A percentile compares a stretch with the other conserved stretches of the same genome.
Conservation (phyloP, 176 grass and related monocot species). For the Calamus simplicifolius region DNA sequence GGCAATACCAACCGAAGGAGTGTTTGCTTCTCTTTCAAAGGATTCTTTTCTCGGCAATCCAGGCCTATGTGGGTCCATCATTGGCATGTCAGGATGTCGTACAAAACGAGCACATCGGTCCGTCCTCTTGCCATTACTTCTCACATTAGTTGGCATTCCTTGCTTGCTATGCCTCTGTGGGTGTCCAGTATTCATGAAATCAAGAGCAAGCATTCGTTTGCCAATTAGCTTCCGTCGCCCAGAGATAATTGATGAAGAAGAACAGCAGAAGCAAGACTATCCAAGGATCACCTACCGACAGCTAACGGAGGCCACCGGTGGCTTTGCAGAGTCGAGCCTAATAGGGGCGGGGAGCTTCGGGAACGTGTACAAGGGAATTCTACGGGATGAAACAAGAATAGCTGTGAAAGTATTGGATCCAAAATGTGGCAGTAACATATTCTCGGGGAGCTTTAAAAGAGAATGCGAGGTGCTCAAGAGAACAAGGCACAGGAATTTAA, state of each 20-base stretch:
- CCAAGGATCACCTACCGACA: conserved; percentile 72
- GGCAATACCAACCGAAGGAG: conserved; percentile 35
- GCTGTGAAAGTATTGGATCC: conserved; percentile 88
- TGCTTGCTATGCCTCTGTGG: conserved; percentile 14
- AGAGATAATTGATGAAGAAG: conserved; percentile 33
- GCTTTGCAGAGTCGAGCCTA: conserved; percentile 50
- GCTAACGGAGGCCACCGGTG: conserved; percentile 64
- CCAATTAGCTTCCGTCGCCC: not conserved
- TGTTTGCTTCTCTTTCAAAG: conserved; percentile 35
- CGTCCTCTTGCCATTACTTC: conserved; percentile 18
- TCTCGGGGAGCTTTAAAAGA: conserved; percentile 69
- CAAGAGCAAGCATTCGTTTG: not conserved
- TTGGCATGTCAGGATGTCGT: conserved; percentile 21
- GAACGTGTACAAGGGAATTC: conserved; percentile 62
- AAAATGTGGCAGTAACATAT: conserved; percentile 35
- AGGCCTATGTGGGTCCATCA: conserved; percentile 38
- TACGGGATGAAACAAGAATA: conserved; percentile 50
- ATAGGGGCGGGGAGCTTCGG: conserved; percentile 73
- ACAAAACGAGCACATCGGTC: conserved; percentile 22
- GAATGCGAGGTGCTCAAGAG: conserved; percentile 82
- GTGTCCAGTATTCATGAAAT: not conserved
- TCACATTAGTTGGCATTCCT: conserved; percentile 1
- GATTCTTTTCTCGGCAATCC: conserved; percentile 64
- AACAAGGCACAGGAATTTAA: conserved; percentile 80
- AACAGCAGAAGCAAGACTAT: conserved; percentile 45